phyloP scores from a whole-genome alignment of 2,329 filamentous ascomycete genomes.

The Metarhizium robertsii region DNA sequence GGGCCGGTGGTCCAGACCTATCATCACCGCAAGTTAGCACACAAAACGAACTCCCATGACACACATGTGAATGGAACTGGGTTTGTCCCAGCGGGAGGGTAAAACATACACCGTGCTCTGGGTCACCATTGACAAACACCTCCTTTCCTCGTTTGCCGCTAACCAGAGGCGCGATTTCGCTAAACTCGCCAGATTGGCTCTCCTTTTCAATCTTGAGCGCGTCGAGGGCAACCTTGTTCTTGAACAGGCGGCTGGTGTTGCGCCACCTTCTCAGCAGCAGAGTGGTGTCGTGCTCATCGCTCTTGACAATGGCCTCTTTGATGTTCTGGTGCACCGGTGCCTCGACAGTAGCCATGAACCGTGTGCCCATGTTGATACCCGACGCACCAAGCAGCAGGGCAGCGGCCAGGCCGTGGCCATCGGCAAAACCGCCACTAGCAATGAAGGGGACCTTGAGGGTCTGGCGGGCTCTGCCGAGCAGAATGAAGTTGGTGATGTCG shows the following conservation, averaged over 20 bases:
- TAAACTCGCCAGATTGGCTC: slow-evolving; percentile 77
- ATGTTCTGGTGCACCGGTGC: slow-evolving; percentile 88
- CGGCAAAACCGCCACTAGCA: slow-evolving; percentile 89
- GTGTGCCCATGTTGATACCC: slow-evolving; percentile 96
- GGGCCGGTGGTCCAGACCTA: slow-evolving; percentile 96
- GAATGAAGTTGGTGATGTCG: slow-evolving; percentile 84
- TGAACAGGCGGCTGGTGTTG: slow-evolving; percentile 83
- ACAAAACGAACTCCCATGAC: too few species aligned
- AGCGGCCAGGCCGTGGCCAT: slow-evolving; percentile 86
- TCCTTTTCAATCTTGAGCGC: slow-evolving; percentile 76
- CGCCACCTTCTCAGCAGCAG: slow-evolving; percentile 83
- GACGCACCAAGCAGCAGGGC: slow-evolving; percentile 83
- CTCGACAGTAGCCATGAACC: slow-evolving; percentile 95
- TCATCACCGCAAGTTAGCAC: slow-evolving; percentile 10
- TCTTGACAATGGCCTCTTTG: slow-evolving; percentile 84
- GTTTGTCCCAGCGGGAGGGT: not conserved
- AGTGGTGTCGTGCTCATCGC: slow-evolving; percentile 84
- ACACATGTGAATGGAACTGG: too few species aligned
- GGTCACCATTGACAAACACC: slow-evolving; percentile 87
- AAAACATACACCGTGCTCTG: slow-evolving; percentile 71
- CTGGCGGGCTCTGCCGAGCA: slow-evolving; percentile 78
- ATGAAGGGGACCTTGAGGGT: slow-evolving; percentile 83
- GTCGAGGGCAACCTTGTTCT: slow-evolving; percentile 77
- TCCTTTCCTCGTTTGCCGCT: slow-evolving; percentile 84
- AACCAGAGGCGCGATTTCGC: slow-evolving; percentile 77